phyloP scores from a whole-genome alignment of 345 rosid species.

The Linum trigynum region DNA sequence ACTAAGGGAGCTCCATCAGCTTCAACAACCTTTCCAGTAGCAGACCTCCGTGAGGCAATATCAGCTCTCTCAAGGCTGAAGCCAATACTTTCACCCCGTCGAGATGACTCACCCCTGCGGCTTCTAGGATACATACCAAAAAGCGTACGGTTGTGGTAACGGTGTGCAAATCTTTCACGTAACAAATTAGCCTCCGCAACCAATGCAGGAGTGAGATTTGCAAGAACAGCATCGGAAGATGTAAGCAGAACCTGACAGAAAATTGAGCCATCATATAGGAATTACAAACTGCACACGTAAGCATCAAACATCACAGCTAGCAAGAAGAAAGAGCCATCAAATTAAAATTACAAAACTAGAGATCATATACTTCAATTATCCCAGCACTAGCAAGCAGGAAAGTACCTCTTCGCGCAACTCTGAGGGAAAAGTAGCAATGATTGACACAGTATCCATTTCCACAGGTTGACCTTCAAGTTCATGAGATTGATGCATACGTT shows the following conservation, averaged over 20 bases:
- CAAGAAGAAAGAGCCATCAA: neutral
- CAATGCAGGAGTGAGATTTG: conserved; percentile 94
- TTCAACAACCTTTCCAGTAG: conserved; percentile 61
- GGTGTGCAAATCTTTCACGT: conserved; percentile 91
- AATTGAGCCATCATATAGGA: neutral
- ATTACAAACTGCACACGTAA: neutral
- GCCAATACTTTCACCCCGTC: conserved; percentile 69
- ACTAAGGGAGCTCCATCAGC: conserved; percentile 89
- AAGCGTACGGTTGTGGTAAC: conserved; percentile 68
- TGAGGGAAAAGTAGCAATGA: conserved; percentile 93
- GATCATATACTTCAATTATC: too few species aligned
- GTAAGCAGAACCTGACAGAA: conserved; percentile 71
- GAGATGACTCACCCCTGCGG: conserved; percentile 91
- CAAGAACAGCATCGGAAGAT: conserved; percentile 90
- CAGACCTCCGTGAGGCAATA: conserved; percentile 54
- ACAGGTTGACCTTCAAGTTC: conserved; percentile 99
- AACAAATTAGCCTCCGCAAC: conserved; percentile 98
- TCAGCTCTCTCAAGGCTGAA: conserved; percentile 56
- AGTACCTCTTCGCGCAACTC: conserved; percentile 92
- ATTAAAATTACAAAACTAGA: too few species aligned
- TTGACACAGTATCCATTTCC: conserved; percentile 98
- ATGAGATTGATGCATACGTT: conserved; percentile 79
- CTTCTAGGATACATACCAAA: conserved; percentile 92
- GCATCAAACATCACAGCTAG: neutral
- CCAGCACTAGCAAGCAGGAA: too few species aligned